Conservation (phyloP, 2,329 filamentous ascomycete genomes). For the Zasmidium citrigriseum region DNA sequence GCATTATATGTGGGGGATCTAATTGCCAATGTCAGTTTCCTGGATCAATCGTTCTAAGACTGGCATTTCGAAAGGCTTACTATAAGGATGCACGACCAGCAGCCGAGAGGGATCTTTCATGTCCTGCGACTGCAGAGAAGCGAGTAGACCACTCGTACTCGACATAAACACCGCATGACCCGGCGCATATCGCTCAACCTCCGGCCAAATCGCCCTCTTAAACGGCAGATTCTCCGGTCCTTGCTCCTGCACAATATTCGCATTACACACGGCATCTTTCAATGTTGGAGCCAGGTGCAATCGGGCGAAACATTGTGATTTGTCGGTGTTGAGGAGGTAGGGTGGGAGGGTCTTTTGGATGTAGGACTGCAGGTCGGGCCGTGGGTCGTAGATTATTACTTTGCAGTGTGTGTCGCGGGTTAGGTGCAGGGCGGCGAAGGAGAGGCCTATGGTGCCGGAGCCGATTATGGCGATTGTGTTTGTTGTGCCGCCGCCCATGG, state of each 20-base stretch:
- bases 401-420: conserved; percentile 41
- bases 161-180: conserved; percentile 56
- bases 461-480: conserved; percentile 44
- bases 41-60: too few relatives aligned
- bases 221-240: conserved; percentile 56
- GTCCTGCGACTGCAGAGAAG: conserved; percentile 48
- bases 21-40: too few relatives aligned
- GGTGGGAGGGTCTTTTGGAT: conserved; percentile 44
- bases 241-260: conserved; percentile 61
- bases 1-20: conserved; percentile 64
- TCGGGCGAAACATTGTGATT: conserved; percentile 24
- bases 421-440: conserved; percentile 57
- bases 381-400: conserved; percentile 54
- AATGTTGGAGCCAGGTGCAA: conserved; percentile 43
- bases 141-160: conserved; percentile 59
- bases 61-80: too few relatives aligned
- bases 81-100: conserved; percentile 62
- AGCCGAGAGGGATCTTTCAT: conserved; percentile 50
- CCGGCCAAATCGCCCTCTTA: conserved; percentile 54
- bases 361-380: conserved; percentile 50
- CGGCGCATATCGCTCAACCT: conserved; percentile 51
- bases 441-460: conserved; percentile 56
- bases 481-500: conserved; percentile 1
- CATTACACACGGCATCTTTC: conserved; percentile 45
- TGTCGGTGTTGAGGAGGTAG: conserved; percentile 41